Percentiles rank a stretch among this genome's conserved stretches.
Evolutionary conservation across 208 protist species (phyloP).

Genomic region (Phytomonas francai): DNA sequence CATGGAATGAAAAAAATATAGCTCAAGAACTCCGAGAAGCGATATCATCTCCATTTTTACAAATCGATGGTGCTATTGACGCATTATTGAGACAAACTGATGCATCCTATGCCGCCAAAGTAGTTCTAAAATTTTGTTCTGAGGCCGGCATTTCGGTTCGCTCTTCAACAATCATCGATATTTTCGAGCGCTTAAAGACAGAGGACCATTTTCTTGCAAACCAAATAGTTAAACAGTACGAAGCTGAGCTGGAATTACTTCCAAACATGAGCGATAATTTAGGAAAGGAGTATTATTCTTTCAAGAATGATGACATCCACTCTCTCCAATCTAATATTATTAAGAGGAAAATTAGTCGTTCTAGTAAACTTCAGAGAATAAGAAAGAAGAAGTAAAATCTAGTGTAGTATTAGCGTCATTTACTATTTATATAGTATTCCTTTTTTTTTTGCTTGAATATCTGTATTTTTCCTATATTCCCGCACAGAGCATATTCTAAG

Average conservation of each 20-base stretch:
- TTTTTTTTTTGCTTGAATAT: not conserved
- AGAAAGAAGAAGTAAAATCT: not conserved
- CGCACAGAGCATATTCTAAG: not conserved
- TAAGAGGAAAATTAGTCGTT: not conserved
- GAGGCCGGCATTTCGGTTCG: not conserved
- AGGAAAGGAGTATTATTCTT: not conserved
- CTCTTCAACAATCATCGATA: not conserved
- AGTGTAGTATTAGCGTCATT: conserved; percentile 3
- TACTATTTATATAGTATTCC: conserved; percentile 7
- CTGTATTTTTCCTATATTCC: not conserved
- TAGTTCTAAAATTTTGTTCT: not conserved
- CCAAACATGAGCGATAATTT: not conserved
- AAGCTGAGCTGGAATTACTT: not conserved
- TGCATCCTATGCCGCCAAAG: not conserved
- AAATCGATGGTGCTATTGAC: not conserved
- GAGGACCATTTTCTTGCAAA: not conserved
- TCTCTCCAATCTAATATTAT: not conserved
- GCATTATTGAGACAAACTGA: not conserved
- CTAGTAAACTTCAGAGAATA: not conserved
- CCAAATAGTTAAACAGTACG: not conserved
- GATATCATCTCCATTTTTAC: not conserved
- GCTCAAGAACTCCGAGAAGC: not conserved
- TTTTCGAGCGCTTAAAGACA: not conserved
- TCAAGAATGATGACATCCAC: not conserved
- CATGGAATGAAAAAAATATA: not conserved